phyloP scores from a whole-genome alignment of 2,329 filamentous ascomycete species.

The Didymella glomerata region DNA sequence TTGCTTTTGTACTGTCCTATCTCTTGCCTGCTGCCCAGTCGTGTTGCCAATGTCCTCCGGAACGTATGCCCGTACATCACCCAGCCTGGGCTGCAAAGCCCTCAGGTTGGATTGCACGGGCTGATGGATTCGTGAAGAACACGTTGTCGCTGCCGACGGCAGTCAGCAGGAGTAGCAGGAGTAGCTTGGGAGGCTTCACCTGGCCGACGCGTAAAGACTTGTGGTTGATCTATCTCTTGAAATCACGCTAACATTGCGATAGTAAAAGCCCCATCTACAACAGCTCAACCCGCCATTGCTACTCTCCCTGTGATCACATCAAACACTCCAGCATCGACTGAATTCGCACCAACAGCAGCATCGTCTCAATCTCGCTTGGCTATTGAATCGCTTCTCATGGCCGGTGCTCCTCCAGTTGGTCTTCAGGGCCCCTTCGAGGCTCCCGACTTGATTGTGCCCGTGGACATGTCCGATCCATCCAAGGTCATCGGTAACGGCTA shows the following conservation, averaged over 20 bases:
- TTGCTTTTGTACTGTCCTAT: constrained; percentile 25
- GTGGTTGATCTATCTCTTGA: neutral
- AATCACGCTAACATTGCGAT: neutral
- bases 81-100: constrained; percentile 24
- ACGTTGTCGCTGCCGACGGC: constrained; percentile 14
- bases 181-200: constrained; percentile 11
- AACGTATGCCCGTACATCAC: constrained; percentile 22
- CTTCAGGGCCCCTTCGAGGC: constrained; percentile 48
- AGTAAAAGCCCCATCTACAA: constrained; percentile 15
- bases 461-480: constrained; percentile 50
- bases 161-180: constrained; percentile 24
- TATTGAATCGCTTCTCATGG: constrained; percentile 14
- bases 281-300: constrained; percentile 24
- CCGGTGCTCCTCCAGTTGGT: constrained; percentile 33
- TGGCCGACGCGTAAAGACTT: constrained; percentile 6
- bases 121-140: constrained; percentile 39
- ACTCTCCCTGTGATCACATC: constrained; percentile 19
- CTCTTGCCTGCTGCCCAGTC: constrained; percentile 22
- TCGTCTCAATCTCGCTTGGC: constrained; percentile 4
- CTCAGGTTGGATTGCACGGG: constrained; percentile 34
- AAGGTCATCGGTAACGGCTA: constrained; percentile 53
- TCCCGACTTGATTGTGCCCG: constrained; percentile 51
- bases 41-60: constrained; percentile 24
- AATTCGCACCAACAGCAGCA: constrained; percentile 1
- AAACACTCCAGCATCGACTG: constrained; percentile 6